Evolutionary conservation across 768 basidiomycete species (phyloP), one percentile per base, ranked within the genome.

Genomic region (Boletus reticuloceps): DNA sequence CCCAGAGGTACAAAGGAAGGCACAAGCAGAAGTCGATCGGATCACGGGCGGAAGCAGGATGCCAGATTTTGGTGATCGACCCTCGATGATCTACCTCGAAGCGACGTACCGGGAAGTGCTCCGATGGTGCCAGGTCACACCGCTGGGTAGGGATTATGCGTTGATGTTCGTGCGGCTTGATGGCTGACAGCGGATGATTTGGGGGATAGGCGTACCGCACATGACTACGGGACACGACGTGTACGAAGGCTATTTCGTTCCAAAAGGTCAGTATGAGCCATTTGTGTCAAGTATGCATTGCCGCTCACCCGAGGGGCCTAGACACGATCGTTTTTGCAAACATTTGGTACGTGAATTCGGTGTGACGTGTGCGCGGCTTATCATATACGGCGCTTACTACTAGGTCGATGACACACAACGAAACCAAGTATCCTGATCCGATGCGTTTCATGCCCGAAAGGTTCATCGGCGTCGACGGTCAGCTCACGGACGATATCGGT

Each of bases 371-470:
- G 5, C 42, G 38, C 12, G 5, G 38, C 20, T 42, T 45, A 16
- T 37, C 16, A 16, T 37, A 13, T 12, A 16, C 13, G 12, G 36
- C 0, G 36, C 36, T 5, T 14, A 37, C 16, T 37, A 16, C 36
- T 27, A 65, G 69, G 70, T 62, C 59, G 29, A 71, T 68, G 69
- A 62, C 64, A 8, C 64, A 54, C 55, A 56, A 67, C 22, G 58
- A 64, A n/a, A 13, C 14, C 20, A 60, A 61, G 42, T 68, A 66
- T 45, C 63, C 60, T 2, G 59, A 62, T 19, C 55, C 62, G 20
- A 61, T 58, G 56, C 51, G 37, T 12, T 67, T 65, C 47, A 64
- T 59, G 57, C 64, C 62, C 0, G 64, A 64, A 22, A 27, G 62
- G 47, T 71, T 46, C 49, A 43, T 66, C 1, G 54, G 44, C 40